Evolutionary conservation across 805 yeast genomes (phyloP).

Genomic region (Metschnikowia peoriensis): DNA sequence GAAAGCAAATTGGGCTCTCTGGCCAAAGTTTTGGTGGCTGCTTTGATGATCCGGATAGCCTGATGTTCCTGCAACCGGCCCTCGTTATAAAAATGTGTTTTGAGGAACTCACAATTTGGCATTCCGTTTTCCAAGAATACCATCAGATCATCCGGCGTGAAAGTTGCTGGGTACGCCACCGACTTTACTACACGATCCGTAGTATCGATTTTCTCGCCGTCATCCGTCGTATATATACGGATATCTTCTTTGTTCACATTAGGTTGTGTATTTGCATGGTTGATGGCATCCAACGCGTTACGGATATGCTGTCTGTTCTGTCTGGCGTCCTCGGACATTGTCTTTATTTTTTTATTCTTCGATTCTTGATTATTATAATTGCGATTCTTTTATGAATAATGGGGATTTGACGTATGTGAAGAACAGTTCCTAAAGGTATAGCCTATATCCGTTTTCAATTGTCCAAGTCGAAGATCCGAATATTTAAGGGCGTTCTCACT

Average conservation of each 20-base stretch:
- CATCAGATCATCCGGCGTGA: slow-evolving; percentile 64
- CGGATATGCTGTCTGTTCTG: slow-evolving; percentile 45
- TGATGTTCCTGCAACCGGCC: slow-evolving; percentile 77
- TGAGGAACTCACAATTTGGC: slow-evolving; percentile 72
- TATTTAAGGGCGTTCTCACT: too few relatives aligned
- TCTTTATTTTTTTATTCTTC: neutral
- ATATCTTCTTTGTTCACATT: slow-evolving; percentile 28
- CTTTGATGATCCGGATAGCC: slow-evolving; percentile 59
- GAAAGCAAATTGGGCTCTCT: slow-evolving; percentile 76
- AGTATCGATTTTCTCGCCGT: slow-evolving; percentile 57
- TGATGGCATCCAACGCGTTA: slow-evolving; percentile 61
- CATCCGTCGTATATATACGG: slow-evolving; percentile 50
- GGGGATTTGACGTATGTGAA: too few relatives aligned
- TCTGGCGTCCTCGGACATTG: slow-evolving; percentile 13
- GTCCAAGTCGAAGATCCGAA: too few relatives aligned
- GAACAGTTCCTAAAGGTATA: too few relatives aligned
- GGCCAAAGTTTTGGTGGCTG: slow-evolving; percentile 61
- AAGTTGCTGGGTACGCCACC: slow-evolving; percentile 67
- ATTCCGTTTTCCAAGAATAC: slow-evolving; percentile 61
- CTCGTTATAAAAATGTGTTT: slow-evolving; percentile 72
- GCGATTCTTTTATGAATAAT: too few relatives aligned
- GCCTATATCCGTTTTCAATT: too few relatives aligned
- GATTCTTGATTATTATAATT: too few relatives aligned
- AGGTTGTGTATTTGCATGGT: slow-evolving; percentile 19
- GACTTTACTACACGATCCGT: slow-evolving; percentile 52